Evolutionary conservation across 805 yeast species (phyloP), one percentile per base, ranked within the genome.

Genomic region (Saturnispora ahearnii): DNA sequence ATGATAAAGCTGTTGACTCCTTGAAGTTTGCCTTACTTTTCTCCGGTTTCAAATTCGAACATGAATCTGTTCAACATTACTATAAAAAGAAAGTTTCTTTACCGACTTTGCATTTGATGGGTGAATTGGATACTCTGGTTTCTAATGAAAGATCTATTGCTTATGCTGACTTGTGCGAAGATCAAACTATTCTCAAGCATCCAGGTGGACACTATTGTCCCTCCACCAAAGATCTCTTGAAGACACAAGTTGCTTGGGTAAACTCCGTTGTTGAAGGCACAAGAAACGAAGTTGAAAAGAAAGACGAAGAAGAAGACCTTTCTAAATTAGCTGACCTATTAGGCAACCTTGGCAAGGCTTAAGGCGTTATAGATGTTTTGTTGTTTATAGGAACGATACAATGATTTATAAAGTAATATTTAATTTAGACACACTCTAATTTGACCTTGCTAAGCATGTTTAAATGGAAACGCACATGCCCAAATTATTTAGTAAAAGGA

Each of bases 201-300:
- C 97, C 97, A 9, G 98, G 99, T 53, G 97, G 98, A 1, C 99
- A 91, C 62, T 89, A 85, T 69, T 96, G 91, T 44, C 99, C 98
- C 29, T 88, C 87, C 66, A 83, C 89, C 45, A 86, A 85, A 64
- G 66, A 61, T 38, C 51, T 66, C 24, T 38, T 68, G 15, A 62
- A 59, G 34, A 62, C 58, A 36, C 66, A 64, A 54, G 57, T 66
- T 45, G 67, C 65, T 1, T 68, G 71, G 71, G 59, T 68, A 18
- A 61, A 57, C 37, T 52, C 52, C 41, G 59, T 55, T 10, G 48
- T 65, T 21, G 58, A 56, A 28, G 49, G 51, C 6, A 26, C 50
- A 26, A 41, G 28, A 12, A 42, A 43, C 21, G 58, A 49, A 11
- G 48, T 33, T 21, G 43, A 38, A 3, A 41, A 44, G 1, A 45